phyloP scores from a whole-genome alignment of 2,329 filamentous ascomycete genomes.

The Neonectria coccinea region DNA sequence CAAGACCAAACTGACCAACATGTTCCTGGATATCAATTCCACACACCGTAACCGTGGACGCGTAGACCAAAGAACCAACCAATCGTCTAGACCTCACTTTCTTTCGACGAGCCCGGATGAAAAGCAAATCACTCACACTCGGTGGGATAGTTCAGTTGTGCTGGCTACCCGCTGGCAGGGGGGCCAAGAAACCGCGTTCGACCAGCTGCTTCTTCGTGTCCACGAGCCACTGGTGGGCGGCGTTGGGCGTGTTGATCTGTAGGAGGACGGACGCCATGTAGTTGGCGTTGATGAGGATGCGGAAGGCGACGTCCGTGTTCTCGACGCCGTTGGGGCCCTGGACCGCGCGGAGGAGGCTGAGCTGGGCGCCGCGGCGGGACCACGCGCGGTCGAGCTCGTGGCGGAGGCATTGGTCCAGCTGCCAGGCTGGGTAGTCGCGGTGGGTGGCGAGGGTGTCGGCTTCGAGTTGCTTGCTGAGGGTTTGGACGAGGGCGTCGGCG shows the following conservation, averaged over 20 bases:
- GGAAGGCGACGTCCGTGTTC: constrained; percentile 6
- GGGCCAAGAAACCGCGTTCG: constrained; percentile 3
- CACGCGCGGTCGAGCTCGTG: constrained; percentile 20
- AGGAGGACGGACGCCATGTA: constrained; percentile 23
- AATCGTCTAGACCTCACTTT: neutral
- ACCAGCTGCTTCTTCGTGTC: constrained; percentile 15
- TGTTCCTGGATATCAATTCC: neutral
- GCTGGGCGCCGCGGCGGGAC: constrained; percentile 16
- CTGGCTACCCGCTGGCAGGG: neutral
- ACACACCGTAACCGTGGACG: neutral
- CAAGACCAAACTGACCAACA: neutral
- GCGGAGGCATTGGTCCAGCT: constrained; percentile 24
- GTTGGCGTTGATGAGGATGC: constrained; percentile 8
- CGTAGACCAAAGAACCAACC: neutral
- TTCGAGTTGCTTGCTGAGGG: constrained; percentile 19
- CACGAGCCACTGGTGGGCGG: constrained; percentile 13
- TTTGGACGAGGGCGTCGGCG: constrained; percentile 13
- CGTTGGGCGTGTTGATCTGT: constrained; percentile 7
- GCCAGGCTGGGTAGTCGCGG: constrained; percentile 5
- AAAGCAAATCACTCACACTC: neutral
- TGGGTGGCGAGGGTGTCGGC: constrained; percentile 13
- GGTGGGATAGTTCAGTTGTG: neutral
- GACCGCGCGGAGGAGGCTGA: constrained; percentile 11
- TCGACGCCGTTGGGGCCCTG: neutral
- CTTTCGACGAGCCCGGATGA: neutral